Conservation (phyloP, 768 basidiomycete genomes). For the Russula foetens region DNA sequence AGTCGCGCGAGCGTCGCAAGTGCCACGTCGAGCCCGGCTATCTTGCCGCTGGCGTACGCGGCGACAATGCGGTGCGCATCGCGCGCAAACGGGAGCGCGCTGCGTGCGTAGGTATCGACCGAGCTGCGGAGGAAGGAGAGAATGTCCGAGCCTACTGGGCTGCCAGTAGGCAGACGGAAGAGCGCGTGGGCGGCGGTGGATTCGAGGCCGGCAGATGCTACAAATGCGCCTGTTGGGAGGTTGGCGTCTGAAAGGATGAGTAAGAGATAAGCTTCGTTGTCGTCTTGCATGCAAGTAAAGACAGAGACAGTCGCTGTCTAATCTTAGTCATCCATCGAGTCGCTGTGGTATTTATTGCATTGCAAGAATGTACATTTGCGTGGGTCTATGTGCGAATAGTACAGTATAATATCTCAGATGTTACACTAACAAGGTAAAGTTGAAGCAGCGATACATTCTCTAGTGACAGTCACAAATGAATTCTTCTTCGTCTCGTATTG, state of each 20-base stretch:
- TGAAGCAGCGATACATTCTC: neutral
- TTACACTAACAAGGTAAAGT: neutral
- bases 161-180: constrained; percentile 25
- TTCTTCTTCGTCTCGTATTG: constrained; percentile 6
- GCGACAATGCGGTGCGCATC: constrained; percentile 49
- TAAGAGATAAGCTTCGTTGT: constrained; percentile 58
- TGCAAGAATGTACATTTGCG: neutral
- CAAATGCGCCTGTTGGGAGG: constrained; percentile 94
- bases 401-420: neutral
- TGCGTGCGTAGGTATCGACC: constrained; percentile 68
- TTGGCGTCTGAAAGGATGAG: constrained; percentile 86
- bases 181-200: constrained; percentile 87
- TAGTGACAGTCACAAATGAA: constrained; percentile 12
- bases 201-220: constrained; percentile 90
- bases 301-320: too few species aligned
- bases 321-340: too few species aligned
- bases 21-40: constrained; percentile 16
- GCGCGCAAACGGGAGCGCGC: constrained; percentile 70
- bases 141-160: constrained; percentile 29
- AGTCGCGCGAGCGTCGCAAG: constrained; percentile 44
- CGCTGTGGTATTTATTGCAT: too few species aligned
- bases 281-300: constrained; percentile 21
- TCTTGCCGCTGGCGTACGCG: constrained; percentile 5
- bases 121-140: constrained; percentile 62
- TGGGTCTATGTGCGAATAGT: neutral